phyloP scores from a whole-genome alignment of 2,329 filamentous ascomycete genomes.

The Talaromyces sp. region DNA sequence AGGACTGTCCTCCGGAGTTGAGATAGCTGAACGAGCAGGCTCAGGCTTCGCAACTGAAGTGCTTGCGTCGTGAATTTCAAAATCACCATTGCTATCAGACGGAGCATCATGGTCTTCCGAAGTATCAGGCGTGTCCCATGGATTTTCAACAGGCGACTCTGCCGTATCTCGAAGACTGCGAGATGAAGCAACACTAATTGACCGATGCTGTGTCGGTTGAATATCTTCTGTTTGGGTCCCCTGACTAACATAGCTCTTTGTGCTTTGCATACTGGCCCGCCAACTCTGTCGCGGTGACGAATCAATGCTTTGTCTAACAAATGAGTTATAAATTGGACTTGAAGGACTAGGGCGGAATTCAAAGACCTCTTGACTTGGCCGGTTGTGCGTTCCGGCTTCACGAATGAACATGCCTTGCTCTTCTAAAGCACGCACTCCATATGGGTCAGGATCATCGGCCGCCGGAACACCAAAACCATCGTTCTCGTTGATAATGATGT shows the following conservation, averaged over 20 bases:
- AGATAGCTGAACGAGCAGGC: slow-evolving; percentile 37
- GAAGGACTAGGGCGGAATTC: slow-evolving; percentile 75
- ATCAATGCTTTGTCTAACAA: slow-evolving; percentile 66
- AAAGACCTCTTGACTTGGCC: slow-evolving; percentile 76
- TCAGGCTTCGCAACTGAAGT: slow-evolving; percentile 51
- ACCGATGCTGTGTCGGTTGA: slow-evolving; percentile 29
- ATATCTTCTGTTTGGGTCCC: slow-evolving; percentile 67
- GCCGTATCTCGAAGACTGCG: slow-evolving; percentile 31
- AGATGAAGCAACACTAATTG: slow-evolving; percentile 36
- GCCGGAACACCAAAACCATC: slow-evolving; percentile 74
- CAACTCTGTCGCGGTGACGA: slow-evolving; percentile 63
- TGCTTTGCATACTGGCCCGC: slow-evolving; percentile 66
- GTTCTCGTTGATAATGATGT: slow-evolving; percentile 47
- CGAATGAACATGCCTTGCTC: slow-evolving; percentile 78
- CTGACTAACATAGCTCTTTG: slow-evolving; percentile 51
- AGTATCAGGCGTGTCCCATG: slow-evolving; percentile 28
- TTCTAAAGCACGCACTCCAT: slow-evolving; percentile 85
- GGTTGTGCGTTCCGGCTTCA: slow-evolving; percentile 75
- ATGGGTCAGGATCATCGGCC: slow-evolving; percentile 82
- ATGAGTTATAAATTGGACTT: slow-evolving; percentile 65
- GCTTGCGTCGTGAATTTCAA: slow-evolving; percentile 49
- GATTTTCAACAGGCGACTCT: slow-evolving; percentile 22
- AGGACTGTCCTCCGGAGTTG: slow-evolving; percentile 49
- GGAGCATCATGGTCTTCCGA: slow-evolving; percentile 30
- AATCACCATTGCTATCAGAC: slow-evolving; percentile 20